phyloP scores from a whole-genome alignment of 2,329 filamentous ascomycete genomes.

The Bipolaris sorokiniana region DNA sequence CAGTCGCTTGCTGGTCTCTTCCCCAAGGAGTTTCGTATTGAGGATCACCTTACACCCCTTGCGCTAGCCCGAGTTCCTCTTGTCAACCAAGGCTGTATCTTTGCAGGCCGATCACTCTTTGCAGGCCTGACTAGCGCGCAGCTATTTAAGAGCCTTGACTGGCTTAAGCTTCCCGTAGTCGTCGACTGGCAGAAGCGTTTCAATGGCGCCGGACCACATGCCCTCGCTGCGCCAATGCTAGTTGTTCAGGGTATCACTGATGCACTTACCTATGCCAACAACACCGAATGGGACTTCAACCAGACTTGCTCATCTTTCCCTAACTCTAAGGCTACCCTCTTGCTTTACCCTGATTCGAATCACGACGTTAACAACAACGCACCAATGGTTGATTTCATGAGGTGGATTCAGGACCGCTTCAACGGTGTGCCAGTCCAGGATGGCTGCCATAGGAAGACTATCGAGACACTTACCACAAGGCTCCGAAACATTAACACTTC shows the following conservation, averaged over 20 bases:
- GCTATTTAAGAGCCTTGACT: constrained; percentile 25
- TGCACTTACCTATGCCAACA: constrained; percentile 24
- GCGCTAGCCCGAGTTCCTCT: constrained; percentile 24
- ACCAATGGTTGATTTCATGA: background rate
- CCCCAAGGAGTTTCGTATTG: constrained; percentile 2
- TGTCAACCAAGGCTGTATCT: constrained; percentile 25
- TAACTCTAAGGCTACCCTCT: constrained; percentile 16
- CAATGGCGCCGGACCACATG: constrained; percentile 29
- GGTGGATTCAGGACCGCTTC: background rate
- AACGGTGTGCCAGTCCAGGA: background rate
- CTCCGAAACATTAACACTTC: background rate
- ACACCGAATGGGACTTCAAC: constrained; percentile 29
- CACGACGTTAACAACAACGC: constrained; percentile 14
- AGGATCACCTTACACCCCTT: constrained; percentile 27
- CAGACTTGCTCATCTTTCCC: constrained; percentile 24
- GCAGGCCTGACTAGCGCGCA: constrained; percentile 17
- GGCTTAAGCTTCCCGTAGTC: constrained; percentile 23
- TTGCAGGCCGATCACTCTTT: constrained; percentile 23
- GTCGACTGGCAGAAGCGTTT: constrained; percentile 30
- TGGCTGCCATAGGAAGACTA: background rate
- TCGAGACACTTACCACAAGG: background rate
- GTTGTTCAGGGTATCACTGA: constrained; percentile 24
- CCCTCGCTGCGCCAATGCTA: constrained; percentile 31
- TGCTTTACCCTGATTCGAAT: constrained; percentile 24
- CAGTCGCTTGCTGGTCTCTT: constrained; percentile 18